Percentiles rank a stretch among this genome's conserved stretches.
phyloP scores from a whole-genome alignment of 2,329 filamentous ascomycete genomes.

The Colletotrichum sp. region DNA sequence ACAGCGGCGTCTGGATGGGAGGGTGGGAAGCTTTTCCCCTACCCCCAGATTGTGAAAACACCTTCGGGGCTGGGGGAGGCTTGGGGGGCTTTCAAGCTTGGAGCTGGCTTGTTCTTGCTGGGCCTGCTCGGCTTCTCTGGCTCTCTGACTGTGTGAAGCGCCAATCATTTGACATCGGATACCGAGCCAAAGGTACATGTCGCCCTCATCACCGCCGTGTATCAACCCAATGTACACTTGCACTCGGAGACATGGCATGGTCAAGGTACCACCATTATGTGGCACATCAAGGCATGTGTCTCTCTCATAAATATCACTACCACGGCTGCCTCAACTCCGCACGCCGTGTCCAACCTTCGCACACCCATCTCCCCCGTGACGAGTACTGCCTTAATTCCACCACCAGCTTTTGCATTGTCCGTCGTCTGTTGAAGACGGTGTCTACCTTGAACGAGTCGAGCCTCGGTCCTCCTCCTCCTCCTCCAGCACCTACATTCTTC shows the following conservation, averaged over 20 bases:
- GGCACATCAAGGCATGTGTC: not conserved
- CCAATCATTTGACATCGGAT: not conserved
- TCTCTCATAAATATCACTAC: constrained; percentile 18
- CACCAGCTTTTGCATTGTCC: not conserved
- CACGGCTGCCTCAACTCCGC: not conserved
- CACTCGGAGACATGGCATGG: not conserved
- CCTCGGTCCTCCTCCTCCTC: not conserved
- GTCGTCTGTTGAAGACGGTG: not conserved
- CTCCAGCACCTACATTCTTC: not conserved
- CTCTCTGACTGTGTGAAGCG: not conserved
- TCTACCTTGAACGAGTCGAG: not conserved
- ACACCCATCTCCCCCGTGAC: not conserved
- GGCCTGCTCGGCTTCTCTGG: not conserved
- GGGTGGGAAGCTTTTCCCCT: constrained; percentile 19
- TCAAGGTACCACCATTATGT: not conserved
- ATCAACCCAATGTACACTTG: not conserved
- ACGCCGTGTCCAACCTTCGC: not conserved
- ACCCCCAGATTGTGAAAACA: not conserved
- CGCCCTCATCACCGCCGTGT: not conserved
- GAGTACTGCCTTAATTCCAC: not conserved
- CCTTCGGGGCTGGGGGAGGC: not conserved
- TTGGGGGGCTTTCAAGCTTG: not conserved
- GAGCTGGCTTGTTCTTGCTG: not conserved
- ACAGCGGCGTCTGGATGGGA: constrained; percentile 10
- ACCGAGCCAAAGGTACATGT: not conserved